Percentiles rank a stretch among this genome's conserved stretches.
These are phyloP conservation scores for Dipodascus albidus DNA, from an alignment of 805 yeast genomes.

Conservation along the genomic window DNA sequence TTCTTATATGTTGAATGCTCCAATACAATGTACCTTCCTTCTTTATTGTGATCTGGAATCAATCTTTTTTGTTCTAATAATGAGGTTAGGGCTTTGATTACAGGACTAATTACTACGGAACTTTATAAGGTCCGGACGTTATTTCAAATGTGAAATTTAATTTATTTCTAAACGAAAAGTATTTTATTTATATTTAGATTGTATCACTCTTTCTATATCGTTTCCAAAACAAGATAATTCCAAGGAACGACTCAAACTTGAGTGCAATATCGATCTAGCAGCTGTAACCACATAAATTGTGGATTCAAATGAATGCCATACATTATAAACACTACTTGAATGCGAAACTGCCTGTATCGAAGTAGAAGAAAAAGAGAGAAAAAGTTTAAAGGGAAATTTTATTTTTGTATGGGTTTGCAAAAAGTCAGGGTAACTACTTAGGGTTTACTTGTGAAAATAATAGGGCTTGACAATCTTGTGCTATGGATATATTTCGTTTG, in stretches of 20 bases:
- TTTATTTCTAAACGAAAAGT: not conserved
- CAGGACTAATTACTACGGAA: too few relatives aligned
- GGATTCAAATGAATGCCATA: not conserved
- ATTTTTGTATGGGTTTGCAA: not conserved
- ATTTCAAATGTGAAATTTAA: too few relatives aligned
- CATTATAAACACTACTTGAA: not conserved
- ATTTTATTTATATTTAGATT: not conserved
- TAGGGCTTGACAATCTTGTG: not conserved
- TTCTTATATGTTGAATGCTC: too few relatives aligned
- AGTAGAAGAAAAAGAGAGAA: not conserved
- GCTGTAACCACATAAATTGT: not conserved
- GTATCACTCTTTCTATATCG: slow-evolving; percentile 1
- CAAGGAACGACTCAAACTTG: slow-evolving; percentile 1
- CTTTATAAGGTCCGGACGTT: too few relatives aligned
- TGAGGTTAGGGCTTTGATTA: too few relatives aligned
- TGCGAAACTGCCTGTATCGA: not conserved
- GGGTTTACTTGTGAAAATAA: not conserved
- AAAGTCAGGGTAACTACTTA: not conserved
- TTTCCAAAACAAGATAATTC: not conserved
- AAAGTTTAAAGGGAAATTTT: not conserved
- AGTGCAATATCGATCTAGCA: not conserved
- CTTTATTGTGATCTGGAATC: too few relatives aligned
- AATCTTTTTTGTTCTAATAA: too few relatives aligned
- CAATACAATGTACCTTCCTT: too few relatives aligned
- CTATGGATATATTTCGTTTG: too few relatives aligned